phyloP scores from a whole-genome alignment of 257 asterid genomes.

The Penstemon davidsonii region DNA sequence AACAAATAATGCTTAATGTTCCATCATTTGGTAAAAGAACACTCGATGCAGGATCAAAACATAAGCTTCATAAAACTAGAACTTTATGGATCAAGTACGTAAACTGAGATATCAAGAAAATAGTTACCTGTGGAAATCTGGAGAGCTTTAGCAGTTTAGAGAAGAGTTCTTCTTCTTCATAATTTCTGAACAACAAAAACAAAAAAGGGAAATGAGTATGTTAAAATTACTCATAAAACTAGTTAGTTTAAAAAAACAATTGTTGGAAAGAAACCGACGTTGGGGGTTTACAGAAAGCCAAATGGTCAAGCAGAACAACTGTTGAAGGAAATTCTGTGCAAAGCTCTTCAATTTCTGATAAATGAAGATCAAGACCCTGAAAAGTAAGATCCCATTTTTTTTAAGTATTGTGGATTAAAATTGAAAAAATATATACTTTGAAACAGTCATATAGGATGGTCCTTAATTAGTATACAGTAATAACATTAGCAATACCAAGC shows the following conservation, averaged over 20 bases:
- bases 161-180: constrained; percentile 50
- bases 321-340: constrained; percentile 80
- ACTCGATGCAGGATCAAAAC: too few species aligned
- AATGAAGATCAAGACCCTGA: constrained; percentile 76
- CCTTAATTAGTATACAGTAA: not conserved
- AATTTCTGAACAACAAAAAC: constrained; percentile 42
- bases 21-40: too few species aligned
- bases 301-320: constrained; percentile 69
- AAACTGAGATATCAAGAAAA: constrained; percentile 3
- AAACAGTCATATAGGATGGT: constrained; percentile 19
- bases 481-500: not conserved
- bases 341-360: constrained; percentile 69
- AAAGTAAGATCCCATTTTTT: constrained; percentile 22
- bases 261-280: constrained; percentile 45
- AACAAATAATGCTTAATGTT: too few species aligned
- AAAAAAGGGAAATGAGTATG: constrained; percentile 10
- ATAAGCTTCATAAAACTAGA: not conserved
- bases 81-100: not conserved
- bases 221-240: not conserved
- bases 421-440: not conserved
- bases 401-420: not conserved
- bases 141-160: constrained; percentile 60
- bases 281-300: constrained; percentile 86
- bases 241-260: not conserved
- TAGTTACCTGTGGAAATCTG: constrained; percentile 70